A percentile compares a stretch with the other conserved stretches of the same genome.
These are phyloP conservation scores for Diaporthe batatas DNA, from an alignment of 2,329 filamentous ascomycete genomes.

Conservation along the genomic window DNA sequence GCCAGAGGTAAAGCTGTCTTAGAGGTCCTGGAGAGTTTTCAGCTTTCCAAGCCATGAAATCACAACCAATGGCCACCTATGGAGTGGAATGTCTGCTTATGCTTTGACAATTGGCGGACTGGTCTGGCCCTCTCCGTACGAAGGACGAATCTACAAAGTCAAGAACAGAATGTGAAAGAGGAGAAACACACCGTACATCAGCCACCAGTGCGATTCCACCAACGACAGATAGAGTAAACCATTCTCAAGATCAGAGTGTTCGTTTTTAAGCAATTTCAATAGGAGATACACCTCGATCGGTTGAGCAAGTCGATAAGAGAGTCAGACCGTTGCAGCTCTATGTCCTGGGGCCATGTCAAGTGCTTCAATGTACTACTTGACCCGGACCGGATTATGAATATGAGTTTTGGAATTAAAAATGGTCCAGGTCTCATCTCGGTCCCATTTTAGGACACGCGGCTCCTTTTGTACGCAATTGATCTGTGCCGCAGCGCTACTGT, in stretches of 20 bases:
- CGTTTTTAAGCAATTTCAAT: background rate
- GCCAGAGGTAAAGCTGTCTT: too few species aligned
- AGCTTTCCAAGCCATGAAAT: too few species aligned
- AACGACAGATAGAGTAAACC: slow-evolving; percentile 9
- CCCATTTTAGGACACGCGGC: background rate
- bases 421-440: background rate
- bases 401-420: background rate
- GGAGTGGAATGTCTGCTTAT: too few species aligned
- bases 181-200: background rate
- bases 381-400: too few species aligned
- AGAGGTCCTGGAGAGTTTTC: too few species aligned
- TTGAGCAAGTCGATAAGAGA: background rate
- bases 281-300: background rate
- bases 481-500: background rate
- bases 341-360: background rate
- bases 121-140: too few species aligned
- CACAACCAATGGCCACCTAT: too few species aligned
- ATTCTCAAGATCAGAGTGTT: background rate
- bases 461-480: background rate
- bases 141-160: too few species aligned
- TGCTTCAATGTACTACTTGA: background rate
- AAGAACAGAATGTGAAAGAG: too few species aligned
- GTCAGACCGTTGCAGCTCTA: background rate
- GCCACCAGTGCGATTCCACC: slow-evolving; percentile 32
- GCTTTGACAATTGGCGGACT: too few species aligned